Evolutionary conservation across 768 basidiomycete species (phyloP), one percentile per base, ranked within the genome.

Genomic region (Leccinum fibrillosum): DNA sequence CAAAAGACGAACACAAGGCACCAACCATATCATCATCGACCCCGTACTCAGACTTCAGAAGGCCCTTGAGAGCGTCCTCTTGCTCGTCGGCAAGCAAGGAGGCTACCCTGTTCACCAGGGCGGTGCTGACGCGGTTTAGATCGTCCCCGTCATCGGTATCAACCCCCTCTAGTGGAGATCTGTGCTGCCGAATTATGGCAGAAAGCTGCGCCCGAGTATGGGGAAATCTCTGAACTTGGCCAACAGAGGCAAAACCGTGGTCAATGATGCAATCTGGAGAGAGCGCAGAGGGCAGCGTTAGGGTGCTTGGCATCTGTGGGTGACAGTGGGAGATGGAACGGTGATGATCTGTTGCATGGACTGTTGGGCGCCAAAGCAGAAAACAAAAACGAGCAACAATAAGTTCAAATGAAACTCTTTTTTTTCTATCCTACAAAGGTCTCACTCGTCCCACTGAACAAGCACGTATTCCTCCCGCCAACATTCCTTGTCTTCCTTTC

Each of bases 131-230:
- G 56, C 75, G 76, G 49, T 73, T 72, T 50, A 78, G 77, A 48
- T 88, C 80, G 56, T 78, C 86, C 17, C 65, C 67, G 63, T 88
- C 86, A 58, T 87, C 85, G 64, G 75, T 72, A 58, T 89, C 88
- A 63, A 80, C 78, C 52, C 69, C 76, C 61, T 88, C 86, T 42
- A 66, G 50, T 7, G 77, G 67, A 2, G 81, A 79, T 70, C 84
- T 89, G 77, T 86, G 81, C 66, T 89, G 87, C 47, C 89, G 83
- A 55, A 86, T 83, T 64, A 93, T 84, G 26, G 84, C 81, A 37
- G 83, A 78, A 26, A 94, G 82, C 74, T 92, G 89, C 5, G 92
- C 92, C 15, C 89, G 82, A 23, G 89, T 92, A 70, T 94, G 92
- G 32, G 90, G 88, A 72, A 88, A 92, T 69, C 83, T 83, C 63